Conservation (phyloP, 192 early-diverging fungal species). For the Coemansia sp. region DNA sequence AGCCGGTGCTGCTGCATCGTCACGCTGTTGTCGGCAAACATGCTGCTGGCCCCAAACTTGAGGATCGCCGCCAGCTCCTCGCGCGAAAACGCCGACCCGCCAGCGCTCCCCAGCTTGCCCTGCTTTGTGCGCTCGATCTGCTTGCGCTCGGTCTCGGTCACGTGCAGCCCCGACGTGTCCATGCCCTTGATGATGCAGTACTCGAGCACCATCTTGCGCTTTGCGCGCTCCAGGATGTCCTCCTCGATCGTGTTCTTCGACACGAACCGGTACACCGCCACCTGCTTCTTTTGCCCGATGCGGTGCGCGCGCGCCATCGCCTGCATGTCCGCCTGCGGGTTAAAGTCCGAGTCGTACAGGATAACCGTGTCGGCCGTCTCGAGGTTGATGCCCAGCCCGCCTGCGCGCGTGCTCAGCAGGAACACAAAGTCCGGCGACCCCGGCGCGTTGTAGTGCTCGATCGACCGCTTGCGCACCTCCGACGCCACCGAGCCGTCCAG, state of each 20-base stretch:
- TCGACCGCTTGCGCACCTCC: slow-evolving; percentile 90
- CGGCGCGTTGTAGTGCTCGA: slow-evolving; percentile 97
- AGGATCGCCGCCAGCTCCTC: slow-evolving; percentile 94
- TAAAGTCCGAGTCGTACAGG: slow-evolving; percentile 92
- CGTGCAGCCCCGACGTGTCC: slow-evolving; percentile 88
- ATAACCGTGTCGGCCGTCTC: slow-evolving; percentile 97
- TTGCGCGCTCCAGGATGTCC: slow-evolving; percentile 97
- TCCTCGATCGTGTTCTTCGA: slow-evolving; percentile 98
- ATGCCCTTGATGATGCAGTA: slow-evolving; percentile 99
- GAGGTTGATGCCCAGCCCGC: slow-evolving; percentile 95
- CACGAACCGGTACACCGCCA: slow-evolving; percentile 97
- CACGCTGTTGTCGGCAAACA: slow-evolving; percentile 76
- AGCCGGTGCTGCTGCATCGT: slow-evolving; percentile 69
- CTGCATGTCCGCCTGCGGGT: slow-evolving; percentile 96
- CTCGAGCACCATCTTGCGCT: slow-evolving; percentile 99
- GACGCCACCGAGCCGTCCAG: slow-evolving; percentile 89
- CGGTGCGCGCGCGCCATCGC: slow-evolving; percentile 98
- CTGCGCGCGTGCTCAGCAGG: slow-evolving; percentile 93
- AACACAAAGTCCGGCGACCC: slow-evolving; percentile 94
- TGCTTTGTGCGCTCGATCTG: slow-evolving; percentile 53
- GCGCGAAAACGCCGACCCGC: slow-evolving; percentile 62
- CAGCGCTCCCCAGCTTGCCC: slow-evolving; percentile 39
- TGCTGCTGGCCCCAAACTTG: slow-evolving; percentile 97
- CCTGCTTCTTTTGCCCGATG: slow-evolving; percentile 95
- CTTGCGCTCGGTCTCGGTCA: slow-evolving; percentile 55